A percentile compares a stretch with the other conserved stretches of the same genome.
These are phyloP conservation scores for Excoecaria agallocha DNA, from an alignment of 345 rosid species.

Conservation along the genomic window DNA sequence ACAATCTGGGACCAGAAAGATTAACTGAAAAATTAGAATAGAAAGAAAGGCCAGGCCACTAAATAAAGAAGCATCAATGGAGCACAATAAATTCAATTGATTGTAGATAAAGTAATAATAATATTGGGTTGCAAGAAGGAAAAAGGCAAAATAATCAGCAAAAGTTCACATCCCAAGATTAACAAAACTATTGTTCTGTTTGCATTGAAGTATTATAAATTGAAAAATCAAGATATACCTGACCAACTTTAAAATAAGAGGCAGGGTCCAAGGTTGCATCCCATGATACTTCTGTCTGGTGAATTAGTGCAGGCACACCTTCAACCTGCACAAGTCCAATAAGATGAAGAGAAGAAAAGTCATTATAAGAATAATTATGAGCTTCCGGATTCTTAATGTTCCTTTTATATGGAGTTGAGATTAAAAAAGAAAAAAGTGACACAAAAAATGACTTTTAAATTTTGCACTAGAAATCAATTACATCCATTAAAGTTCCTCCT, in stretches of 20 bases:
- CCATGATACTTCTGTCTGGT: conserved; percentile 94
- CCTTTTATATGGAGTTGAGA: conserved; percentile 3
- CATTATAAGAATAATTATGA: not conserved
- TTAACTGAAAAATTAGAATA: conserved; percentile 10
- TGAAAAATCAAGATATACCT: conserved; percentile 46
- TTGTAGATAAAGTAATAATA: not conserved
- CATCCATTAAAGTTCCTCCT: not conserved
- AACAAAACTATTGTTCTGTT: conserved; percentile 1
- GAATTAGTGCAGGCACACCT: conserved; percentile 84
- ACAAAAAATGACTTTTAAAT: not conserved
- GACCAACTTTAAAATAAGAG: conserved; percentile 75
- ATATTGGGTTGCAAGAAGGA: not conserved
- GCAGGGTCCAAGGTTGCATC: conserved; percentile 90
- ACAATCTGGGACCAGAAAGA: conserved; percentile 52
- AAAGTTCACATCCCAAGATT: conserved; percentile 6
- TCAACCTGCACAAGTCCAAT: conserved; percentile 86
- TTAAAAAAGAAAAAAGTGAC: not conserved
- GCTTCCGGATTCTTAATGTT: not conserved
- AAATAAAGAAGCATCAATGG: conserved; percentile 3
- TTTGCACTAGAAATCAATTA: not conserved
- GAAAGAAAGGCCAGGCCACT: conserved; percentile 3
- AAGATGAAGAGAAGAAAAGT: not conserved
- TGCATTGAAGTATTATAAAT: not conserved
- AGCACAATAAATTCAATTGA: conserved; percentile 1
- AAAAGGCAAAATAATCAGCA: not conserved